These are phyloP conservation scores for Dactylonectria estremocensis DNA, from an alignment of 2,329 filamentous ascomycete species.

Conservation along the genomic window DNA sequence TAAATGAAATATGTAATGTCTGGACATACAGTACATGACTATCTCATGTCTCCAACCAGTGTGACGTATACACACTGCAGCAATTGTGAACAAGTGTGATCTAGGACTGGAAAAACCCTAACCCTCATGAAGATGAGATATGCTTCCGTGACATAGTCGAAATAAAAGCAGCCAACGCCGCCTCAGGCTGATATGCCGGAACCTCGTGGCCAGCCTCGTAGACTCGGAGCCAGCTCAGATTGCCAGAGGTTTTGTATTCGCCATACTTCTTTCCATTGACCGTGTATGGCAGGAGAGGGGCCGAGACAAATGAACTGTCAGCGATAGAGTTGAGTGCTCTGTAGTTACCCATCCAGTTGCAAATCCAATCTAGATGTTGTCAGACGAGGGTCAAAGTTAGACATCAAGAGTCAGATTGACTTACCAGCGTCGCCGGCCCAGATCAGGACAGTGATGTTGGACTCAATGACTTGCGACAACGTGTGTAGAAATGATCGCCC, in stretches of 20 bases:
- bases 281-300: constrained; percentile 59
- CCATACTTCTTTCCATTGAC: constrained; percentile 63
- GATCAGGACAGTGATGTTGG: constrained; percentile 63
- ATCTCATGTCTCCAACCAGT: not conserved
- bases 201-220: constrained; percentile 72
- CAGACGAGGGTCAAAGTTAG: not conserved
- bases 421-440: constrained; percentile 68
- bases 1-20: not conserved
- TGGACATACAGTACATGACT: not conserved
- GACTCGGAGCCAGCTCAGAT: constrained; percentile 73
- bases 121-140: constrained; percentile 31
- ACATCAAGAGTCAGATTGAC: constrained; percentile 8
- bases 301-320: constrained; percentile 19
- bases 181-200: constrained; percentile 58
- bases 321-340: constrained; percentile 56
- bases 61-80: not conserved
- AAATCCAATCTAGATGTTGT: constrained; percentile 64
- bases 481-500: constrained; percentile 58
- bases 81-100: not conserved
- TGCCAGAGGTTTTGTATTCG: constrained; percentile 64
- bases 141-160: constrained; percentile 42
- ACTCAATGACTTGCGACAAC: constrained; percentile 62
- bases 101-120: not conserved
- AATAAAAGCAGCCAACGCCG: constrained; percentile 44
- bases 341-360: constrained; percentile 69